These are phyloP conservation scores for Volvox reticuliferus DNA, from an alignment of 139 green algal species.

Conservation along the genomic window DNA sequence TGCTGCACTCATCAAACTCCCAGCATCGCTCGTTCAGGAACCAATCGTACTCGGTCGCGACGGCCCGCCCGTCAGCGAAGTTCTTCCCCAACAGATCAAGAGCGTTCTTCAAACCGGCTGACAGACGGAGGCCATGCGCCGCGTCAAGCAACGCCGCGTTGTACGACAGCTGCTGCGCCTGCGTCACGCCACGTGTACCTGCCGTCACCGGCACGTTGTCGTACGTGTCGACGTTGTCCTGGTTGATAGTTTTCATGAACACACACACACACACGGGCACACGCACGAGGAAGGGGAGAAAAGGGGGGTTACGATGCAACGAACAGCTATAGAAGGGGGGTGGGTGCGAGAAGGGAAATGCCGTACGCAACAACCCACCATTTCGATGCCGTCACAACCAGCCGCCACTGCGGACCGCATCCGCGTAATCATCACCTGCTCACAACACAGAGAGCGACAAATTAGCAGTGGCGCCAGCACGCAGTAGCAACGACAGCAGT, in stretches of 20 bases:
- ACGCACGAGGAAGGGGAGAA: neutral
- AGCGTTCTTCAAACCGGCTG: constrained; percentile 42
- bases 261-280: neutral
- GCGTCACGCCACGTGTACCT: neutral
- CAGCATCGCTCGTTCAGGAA: constrained; percentile 38
- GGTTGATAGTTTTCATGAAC: neutral
- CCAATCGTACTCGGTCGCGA: constrained; percentile 31
- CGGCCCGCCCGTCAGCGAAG: constrained; percentile 11
- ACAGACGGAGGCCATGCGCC: constrained; percentile 25
- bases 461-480: neutral
- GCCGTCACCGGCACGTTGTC: constrained; percentile 1
- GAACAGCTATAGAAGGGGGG: neutral
- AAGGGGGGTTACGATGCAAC: neutral
- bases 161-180: constrained; percentile 6
- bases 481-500: neutral
- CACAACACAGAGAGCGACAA: neutral
- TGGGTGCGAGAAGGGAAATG: neutral
- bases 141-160: constrained; percentile 29
- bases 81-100: neutral
- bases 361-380: neutral
- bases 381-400: constrained; percentile 40
- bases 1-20: constrained; percentile 28
- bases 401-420: neutral
- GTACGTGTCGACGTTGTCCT: constrained; percentile 51
- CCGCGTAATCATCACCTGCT: constrained; percentile 26